These are phyloP conservation scores for Boeremia lycopersici DNA, from an alignment of 2,329 filamentous ascomycete genomes.

Conservation along the genomic window DNA sequence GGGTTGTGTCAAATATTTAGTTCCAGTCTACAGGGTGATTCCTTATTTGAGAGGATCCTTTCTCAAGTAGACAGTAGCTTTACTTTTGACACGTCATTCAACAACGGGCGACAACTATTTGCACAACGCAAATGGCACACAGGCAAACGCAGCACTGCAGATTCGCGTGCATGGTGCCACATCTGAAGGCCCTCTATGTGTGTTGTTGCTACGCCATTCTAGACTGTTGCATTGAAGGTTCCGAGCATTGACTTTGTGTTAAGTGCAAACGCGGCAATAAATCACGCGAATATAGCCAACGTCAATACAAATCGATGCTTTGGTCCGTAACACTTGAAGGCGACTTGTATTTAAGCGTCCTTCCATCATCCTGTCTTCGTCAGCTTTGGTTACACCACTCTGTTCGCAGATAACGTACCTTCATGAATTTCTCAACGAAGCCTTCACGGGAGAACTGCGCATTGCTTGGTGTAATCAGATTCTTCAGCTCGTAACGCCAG, in stretches of 20 bases:
- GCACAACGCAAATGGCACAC: neutral
- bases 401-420: neutral
- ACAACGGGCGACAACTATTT: neutral
- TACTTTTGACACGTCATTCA: neutral
- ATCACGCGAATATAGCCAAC: no score
- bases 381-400: neutral
- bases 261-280: no score
- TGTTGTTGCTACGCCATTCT: no score
- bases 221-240: no score
- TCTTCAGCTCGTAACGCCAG: slow-evolving; percentile 14
- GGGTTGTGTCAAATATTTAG: neutral
- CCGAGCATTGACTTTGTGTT: no score
- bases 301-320: no score
- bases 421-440: slow-evolving; percentile 6
- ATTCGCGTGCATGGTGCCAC: no score
- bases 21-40: neutral
- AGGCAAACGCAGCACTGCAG: neutral
- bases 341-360: slow-evolving; percentile 8
- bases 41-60: no score
- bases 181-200: no score
- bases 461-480: slow-evolving; percentile 14
- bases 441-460: slow-evolving; percentile 8
- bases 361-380: slow-evolving; percentile 8
- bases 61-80: neutral
- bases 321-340: neutral